Evolutionary conservation across 192 early-diverging fungal species (phyloP).

Genomic region (Coemansia interrupta): DNA sequence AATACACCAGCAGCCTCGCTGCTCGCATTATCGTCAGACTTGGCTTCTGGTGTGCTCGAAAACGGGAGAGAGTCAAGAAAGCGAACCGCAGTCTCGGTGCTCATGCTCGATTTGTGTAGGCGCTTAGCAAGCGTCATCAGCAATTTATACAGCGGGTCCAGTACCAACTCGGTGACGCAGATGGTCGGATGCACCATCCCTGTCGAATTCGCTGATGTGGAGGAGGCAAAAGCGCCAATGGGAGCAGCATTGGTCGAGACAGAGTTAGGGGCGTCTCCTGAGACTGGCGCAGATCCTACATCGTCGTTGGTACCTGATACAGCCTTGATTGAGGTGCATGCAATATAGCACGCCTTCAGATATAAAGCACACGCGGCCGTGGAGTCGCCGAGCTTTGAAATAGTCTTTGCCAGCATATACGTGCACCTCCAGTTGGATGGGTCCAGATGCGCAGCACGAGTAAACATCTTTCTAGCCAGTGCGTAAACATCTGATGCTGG

Average conservation of each 20-base stretch:
- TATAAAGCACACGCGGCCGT: conserved; percentile 37
- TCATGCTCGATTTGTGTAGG: conserved; percentile 9
- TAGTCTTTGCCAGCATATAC: conserved; percentile 39
- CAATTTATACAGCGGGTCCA: conserved; percentile 39
- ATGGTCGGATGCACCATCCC: neutral
- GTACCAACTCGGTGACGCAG: conserved; percentile 18
- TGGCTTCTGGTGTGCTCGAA: neutral
- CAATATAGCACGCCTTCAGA: conserved; percentile 33
- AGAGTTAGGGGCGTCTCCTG: neutral
- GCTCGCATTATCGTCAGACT: neutral
- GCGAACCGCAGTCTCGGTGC: conserved; percentile 19
- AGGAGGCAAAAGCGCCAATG: neutral
- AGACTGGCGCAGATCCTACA: neutral
- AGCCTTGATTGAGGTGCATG: conserved; percentile 2
- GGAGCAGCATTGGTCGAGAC: neutral
- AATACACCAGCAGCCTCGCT: neutral
- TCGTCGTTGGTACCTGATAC: neutral
- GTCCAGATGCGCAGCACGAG: conserved; percentile 20
- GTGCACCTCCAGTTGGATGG: conserved; percentile 28
- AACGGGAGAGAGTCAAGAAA: conserved; percentile 33
- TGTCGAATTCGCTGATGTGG: neutral
- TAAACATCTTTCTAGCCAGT: conserved; percentile 28
- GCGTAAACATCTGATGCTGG: conserved; percentile 12
- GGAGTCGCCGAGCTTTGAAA: conserved; percentile 24
- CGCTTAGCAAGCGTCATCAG: conserved; percentile 32